phyloP scores from a whole-genome alignment of 768 basidiomycete species.

The Macrolepiota fuliginosa region DNA sequence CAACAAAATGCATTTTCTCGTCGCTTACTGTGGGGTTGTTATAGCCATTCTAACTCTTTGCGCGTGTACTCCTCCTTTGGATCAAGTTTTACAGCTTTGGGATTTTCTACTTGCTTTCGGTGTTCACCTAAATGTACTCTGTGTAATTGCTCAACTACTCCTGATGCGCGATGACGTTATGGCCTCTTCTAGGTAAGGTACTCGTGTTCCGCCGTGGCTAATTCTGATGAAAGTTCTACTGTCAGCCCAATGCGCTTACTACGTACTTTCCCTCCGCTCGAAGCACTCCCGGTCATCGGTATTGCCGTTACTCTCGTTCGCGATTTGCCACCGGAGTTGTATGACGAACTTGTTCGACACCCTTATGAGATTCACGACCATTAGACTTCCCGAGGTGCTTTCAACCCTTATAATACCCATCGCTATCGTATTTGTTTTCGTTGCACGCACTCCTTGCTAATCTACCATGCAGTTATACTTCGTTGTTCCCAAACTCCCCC shows the following conservation, averaged over 20 bases:
- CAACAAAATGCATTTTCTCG: neutral
- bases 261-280: conserved; percentile 89
- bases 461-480: neutral
- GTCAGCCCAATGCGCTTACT: conserved; percentile 90
- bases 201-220: neutral
- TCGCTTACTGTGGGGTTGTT: conserved; percentile 1
- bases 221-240: neutral
- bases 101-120: conserved; percentile 97
- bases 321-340: conserved; percentile 83
- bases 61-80: conserved; percentile 94
- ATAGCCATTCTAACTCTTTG: conserved; percentile 91
- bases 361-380: conserved; percentile 58
- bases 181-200: conserved; percentile 72
- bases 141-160: conserved; percentile 92
- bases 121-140: conserved; percentile 93
- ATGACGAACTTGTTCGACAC: conserved; percentile 86
- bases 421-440: neutral
- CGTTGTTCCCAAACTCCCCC: neutral
- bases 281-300: conserved; percentile 83
- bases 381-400: conserved; percentile 17
- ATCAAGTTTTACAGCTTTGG: conserved; percentile 94
- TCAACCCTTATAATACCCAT: conserved; percentile 4
- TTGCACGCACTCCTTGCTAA: neutral
- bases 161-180: conserved; percentile 91
- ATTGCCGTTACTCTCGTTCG: conserved; percentile 94